phyloP scores from a whole-genome alignment of 352 stramenopile genomes.

The Blastocystis sp. region DNA sequence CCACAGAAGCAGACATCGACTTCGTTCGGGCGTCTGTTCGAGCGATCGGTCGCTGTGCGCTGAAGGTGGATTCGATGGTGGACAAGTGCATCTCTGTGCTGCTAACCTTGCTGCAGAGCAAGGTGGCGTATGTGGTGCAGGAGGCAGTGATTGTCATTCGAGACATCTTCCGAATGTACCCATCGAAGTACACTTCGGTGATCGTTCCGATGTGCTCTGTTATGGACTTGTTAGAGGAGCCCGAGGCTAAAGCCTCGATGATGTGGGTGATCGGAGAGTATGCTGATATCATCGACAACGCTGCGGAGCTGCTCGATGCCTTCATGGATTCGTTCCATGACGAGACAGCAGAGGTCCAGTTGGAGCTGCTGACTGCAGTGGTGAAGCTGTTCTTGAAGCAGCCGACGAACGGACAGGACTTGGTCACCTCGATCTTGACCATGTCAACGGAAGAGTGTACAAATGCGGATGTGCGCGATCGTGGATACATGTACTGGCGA shows the following conservation, averaged over 20 bases:
- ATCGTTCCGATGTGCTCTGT: conserved; percentile 97
- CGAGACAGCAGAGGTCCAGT: conserved; percentile 77
- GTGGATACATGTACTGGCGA: conserved; percentile 97
- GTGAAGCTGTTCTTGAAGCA: conserved; percentile 98
- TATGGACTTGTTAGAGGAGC: conserved; percentile 95
- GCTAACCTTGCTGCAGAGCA: conserved; percentile 90
- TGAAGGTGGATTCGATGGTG: conserved; percentile 91
- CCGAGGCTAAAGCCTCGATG: conserved; percentile 96
- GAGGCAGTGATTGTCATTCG: conserved; percentile 98
- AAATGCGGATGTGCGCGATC: conserved; percentile 94
- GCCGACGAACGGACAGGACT: conserved; percentile 71
- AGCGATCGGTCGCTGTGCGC: conserved; percentile 90
- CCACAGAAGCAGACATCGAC: conserved; percentile 95
- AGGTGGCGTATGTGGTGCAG: conserved; percentile 91
- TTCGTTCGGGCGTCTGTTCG: conserved; percentile 94
- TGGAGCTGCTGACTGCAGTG: conserved; percentile 92
- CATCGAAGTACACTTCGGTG: conserved; percentile 96
- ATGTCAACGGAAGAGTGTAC: conserved; percentile 93
- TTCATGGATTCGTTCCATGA: conserved; percentile 97
- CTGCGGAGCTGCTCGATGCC: conserved; percentile 91
- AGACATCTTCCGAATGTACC: conserved; percentile 98
- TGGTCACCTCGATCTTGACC: conserved; percentile 92
- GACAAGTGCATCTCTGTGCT: conserved; percentile 97
- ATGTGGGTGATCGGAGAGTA: conserved; percentile 98
- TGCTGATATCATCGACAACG: conserved; percentile 96